These are phyloP conservation scores for Coleophoma eucalyptorum DNA, from an alignment of 2,329 filamentous ascomycete species.

Conservation along the genomic window DNA sequence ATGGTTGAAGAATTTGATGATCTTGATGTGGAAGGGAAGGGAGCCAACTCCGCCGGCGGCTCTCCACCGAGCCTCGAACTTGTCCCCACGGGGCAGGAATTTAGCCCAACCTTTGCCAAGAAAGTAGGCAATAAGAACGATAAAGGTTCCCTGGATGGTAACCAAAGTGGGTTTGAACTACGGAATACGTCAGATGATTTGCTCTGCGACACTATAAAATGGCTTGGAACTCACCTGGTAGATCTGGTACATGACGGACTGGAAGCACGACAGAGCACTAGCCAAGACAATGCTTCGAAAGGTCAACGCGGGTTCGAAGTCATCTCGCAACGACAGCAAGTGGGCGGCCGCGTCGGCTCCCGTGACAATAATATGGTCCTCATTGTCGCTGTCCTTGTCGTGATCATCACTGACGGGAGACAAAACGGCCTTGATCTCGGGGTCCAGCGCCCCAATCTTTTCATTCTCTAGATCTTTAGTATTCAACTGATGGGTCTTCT, in stretches of 20 bases:
- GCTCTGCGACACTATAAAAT: too few species aligned
- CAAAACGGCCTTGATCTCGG: constrained; percentile 17
- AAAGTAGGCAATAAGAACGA: constrained; percentile 54
- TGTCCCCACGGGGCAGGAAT: constrained; percentile 48
- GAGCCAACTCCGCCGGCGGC: constrained; percentile 34
- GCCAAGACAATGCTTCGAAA: constrained; percentile 49
- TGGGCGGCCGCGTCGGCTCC: constrained; percentile 46
- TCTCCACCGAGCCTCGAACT: constrained; percentile 43
- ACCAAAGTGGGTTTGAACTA: constrained; percentile 49
- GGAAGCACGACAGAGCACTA: constrained; percentile 45
- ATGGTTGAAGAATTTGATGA: constrained; percentile 43
- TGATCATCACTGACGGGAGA: constrained; percentile 14
- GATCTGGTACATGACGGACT: constrained; percentile 52
- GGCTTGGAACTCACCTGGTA: constrained; percentile 46
- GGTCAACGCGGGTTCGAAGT: constrained; percentile 46
- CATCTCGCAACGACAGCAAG: constrained; percentile 48
- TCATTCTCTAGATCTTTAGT: constrained; percentile 6
- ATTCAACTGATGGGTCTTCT: constrained; percentile 20
- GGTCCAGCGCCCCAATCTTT: constrained; percentile 4
- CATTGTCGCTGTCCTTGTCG: constrained; percentile 28
- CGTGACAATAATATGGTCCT: constrained; percentile 44
- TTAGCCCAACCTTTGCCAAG: constrained; percentile 43
- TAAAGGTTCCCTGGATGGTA: constrained; percentile 48
- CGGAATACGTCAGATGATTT: too few species aligned
- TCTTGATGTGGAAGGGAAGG: constrained; percentile 35